Conservation (phyloP, 2,329 filamentous ascomycete genomes). For the Teratosphaeria viscida region DNA sequence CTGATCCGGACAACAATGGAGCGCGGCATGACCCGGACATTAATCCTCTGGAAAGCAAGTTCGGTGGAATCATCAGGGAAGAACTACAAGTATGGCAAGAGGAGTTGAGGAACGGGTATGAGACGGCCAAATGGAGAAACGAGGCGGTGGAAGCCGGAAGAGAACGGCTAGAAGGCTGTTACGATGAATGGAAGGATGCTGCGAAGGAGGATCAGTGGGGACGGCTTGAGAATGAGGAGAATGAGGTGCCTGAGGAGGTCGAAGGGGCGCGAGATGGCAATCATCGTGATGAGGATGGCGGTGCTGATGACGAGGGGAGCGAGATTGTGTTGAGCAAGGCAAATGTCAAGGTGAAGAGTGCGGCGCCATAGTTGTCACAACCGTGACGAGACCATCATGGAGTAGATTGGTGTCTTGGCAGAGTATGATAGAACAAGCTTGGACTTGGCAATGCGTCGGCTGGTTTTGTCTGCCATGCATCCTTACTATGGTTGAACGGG, state of each 20-base stretch:
- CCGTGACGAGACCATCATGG: background rate
- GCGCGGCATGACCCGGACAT: slow-evolving; percentile 29
- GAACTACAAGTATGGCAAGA: slow-evolving; percentile 45
- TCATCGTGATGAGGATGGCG: background rate
- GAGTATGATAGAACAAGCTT: background rate
- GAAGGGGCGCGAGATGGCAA: slow-evolving; percentile 1
- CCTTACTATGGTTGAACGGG: too few species aligned
- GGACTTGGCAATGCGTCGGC: background rate
- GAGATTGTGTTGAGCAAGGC: background rate
- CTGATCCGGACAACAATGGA: slow-evolving; percentile 9
- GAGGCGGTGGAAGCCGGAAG: slow-evolving; percentile 44
- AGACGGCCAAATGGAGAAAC: slow-evolving; percentile 47
- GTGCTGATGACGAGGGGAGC: background rate
- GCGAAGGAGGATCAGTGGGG: slow-evolving; percentile 50
- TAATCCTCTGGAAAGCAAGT: slow-evolving; percentile 29
- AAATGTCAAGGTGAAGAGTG: background rate
- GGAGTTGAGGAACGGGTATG: slow-evolving; percentile 45
- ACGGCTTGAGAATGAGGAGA: slow-evolving; percentile 21
- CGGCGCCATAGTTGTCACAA: background rate
- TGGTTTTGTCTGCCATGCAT: too few species aligned
- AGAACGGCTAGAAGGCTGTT: slow-evolving; percentile 43
- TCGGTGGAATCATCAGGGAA: slow-evolving; percentile 40
- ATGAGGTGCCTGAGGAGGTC: slow-evolving; percentile 1
- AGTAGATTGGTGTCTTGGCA: background rate
- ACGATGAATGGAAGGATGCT: slow-evolving; percentile 45